These are phyloP conservation scores for Sequoiadendron giganteum DNA, from an alignment of 75 land plant genomes.

Conservation along the genomic window DNA sequence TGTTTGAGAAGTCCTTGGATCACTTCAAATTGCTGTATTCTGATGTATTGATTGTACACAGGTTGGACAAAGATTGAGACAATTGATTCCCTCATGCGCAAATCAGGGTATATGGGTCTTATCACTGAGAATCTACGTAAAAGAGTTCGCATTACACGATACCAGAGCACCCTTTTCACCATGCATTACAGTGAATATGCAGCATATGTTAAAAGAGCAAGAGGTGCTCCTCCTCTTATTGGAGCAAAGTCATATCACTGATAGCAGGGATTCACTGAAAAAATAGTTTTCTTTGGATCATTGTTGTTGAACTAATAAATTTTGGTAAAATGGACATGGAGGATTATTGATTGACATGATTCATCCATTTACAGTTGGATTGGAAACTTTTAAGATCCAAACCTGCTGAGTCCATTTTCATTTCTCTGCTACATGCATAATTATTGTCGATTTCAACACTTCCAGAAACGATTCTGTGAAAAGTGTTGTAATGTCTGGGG, in stretches of 20 bases:
- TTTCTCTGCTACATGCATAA: not conserved
- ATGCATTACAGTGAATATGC: constrained; percentile 90
- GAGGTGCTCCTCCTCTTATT: constrained; percentile 59
- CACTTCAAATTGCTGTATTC: not conserved
- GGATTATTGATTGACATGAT: not conserved
- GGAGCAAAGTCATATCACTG: constrained; percentile 9
- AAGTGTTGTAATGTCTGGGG: not conserved
- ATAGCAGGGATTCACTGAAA: not conserved
- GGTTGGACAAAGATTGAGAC: constrained; percentile 97
- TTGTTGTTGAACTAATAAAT: not conserved
- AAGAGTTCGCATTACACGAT: constrained; percentile 80
- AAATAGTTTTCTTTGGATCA: not conserved
- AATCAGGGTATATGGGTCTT: constrained; percentile 82
- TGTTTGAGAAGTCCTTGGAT: not conserved
- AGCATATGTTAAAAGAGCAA: constrained; percentile 64
- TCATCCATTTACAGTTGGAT: not conserved
- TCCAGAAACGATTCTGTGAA: not conserved
- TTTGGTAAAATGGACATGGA: constrained; percentile 1
- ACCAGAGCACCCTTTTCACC: constrained; percentile 93
- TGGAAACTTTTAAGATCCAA: constrained; percentile 9
- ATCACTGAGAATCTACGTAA: constrained; percentile 83
- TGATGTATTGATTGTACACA: constrained; percentile 17
- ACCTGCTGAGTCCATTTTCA: not conserved
- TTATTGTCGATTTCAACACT: not conserved
- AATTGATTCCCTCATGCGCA: constrained; percentile 88